Evolutionary conservation across 192 early-diverging fungal species (phyloP).

Genomic region (Coemansia sp.): DNA sequence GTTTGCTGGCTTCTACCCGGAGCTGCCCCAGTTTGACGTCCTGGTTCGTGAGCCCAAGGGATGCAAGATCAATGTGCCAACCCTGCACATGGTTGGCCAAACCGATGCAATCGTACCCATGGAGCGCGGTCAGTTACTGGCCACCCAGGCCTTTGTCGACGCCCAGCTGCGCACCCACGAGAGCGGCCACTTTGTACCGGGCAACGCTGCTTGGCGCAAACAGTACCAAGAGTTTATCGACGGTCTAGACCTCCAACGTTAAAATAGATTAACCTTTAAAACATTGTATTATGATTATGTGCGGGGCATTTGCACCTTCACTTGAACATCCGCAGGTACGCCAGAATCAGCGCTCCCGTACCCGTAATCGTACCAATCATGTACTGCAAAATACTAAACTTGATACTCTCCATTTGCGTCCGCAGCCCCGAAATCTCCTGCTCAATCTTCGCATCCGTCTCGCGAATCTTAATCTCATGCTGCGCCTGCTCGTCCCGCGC

Average conservation of each 20-base stretch:
- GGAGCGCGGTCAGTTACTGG: constrained; percentile 30
- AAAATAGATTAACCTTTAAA: no score
- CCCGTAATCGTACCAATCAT: constrained; percentile 84
- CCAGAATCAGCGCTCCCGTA: constrained; percentile 74
- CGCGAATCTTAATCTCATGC: constrained; percentile 81
- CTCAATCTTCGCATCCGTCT: constrained; percentile 86
- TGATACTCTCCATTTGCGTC: constrained; percentile 87
- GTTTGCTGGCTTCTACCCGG: constrained; percentile 30
- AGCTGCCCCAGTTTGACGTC: constrained; percentile 16
- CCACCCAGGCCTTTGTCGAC: constrained; percentile 13
- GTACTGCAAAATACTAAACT: constrained; percentile 77
- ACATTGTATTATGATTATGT: no score
- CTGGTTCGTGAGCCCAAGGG: background rate
- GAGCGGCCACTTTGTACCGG: constrained; percentile 40
- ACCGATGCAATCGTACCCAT: constrained; percentile 24
- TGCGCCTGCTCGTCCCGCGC: constrained; percentile 81
- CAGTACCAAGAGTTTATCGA: constrained; percentile 29
- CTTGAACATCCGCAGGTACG: constrained; percentile 55
- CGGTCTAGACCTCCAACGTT: background rate
- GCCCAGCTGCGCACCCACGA: constrained; percentile 11
- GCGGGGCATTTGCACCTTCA: constrained; percentile 64
- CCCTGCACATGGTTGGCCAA: constrained; percentile 25
- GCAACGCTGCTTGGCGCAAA: constrained; percentile 29
- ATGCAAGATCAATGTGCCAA: background rate
- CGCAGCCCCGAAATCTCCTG: constrained; percentile 77